Evolutionary conservation across 2,329 filamentous ascomycete genomes (phyloP), one percentile per base, ranked within the genome.

Genomic region (Sphaerostilbella broomeana): DNA sequence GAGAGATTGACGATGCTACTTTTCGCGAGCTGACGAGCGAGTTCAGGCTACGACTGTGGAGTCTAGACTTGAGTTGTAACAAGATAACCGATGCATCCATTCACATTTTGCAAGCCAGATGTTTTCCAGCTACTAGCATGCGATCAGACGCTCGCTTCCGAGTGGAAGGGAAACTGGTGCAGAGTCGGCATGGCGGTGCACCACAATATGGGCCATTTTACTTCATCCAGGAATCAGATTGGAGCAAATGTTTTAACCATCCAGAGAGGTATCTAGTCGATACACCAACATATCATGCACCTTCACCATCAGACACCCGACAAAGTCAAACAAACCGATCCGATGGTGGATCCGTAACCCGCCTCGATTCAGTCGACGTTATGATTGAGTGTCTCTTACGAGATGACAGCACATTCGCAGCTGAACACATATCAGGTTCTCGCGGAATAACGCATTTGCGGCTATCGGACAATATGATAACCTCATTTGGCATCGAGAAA

Each of bases 1-100:
- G 70, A 16, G 65, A 71, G 42, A 48, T 79, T 16, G 65, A 69
- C 16, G 64, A 73, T 41, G 38, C 40, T 1, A 47, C 44, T 3
- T 41, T 60, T 4, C 54, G 59, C 2, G 55, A 63, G 3, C 40
- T 56, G 0, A 27, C 46, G 28, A 53, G 3, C 45, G 67, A 27
- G 49, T 72, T 51, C 47, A 51, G 42, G 46, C 53, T 5, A 9
- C 67, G 62, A 19, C 53, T 80, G 9, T 80, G 76, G 75, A 77
- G 75, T 47, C 51, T 80, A 4, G 75, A 81, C 45, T 35, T 80
- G 1, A 61, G 64, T 25, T 38, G 64, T 5, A 81, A 81, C 47
- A 63, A 61, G 9, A 51, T 81, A 8, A 69, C 66, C 0, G 75
- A 79, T 48, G 48, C 25, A 3, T 48, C 59, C 4, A 49, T 77